Conservation (phyloP, 2,329 filamentous ascomycete genomes). For the Alternaria rosae region DNA sequence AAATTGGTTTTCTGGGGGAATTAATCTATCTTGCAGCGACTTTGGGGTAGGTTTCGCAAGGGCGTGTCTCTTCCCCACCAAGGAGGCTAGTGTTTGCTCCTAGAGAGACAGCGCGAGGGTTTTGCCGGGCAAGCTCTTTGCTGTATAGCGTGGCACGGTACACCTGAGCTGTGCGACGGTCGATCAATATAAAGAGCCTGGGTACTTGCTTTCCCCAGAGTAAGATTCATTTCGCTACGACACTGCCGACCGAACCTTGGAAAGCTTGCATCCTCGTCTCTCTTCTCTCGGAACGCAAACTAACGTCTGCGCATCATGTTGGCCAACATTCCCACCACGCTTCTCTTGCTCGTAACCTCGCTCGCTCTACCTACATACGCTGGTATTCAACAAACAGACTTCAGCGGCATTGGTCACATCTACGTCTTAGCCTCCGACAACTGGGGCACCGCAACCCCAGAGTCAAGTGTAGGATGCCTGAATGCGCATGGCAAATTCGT, state of each 20-base stretch:
- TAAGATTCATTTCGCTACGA: not conserved
- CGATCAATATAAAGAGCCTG: not conserved
- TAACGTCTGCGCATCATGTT: slow-evolving; percentile 11
- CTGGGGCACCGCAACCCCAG: slow-evolving; percentile 33
- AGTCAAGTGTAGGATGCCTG: slow-evolving; percentile 40
- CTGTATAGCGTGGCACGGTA: not conserved
- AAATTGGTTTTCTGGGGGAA: slow-evolving; percentile 8
- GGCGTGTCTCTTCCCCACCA: not conserved
- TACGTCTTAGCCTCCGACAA: slow-evolving; percentile 39
- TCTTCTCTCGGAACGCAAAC: not conserved
- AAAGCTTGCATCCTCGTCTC: slow-evolving; percentile 1
- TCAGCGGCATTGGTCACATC: slow-evolving; percentile 41
- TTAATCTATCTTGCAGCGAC: slow-evolving; percentile 3
- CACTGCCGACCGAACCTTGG: not conserved
- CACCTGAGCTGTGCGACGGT: not conserved
- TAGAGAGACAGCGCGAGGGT: not conserved
- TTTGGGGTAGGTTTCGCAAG: not conserved
- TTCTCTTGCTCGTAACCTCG: slow-evolving; percentile 12
- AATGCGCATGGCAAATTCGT: slow-evolving; percentile 35
- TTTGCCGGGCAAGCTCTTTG: not conserved
- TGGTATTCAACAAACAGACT: slow-evolving; percentile 33
- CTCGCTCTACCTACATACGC: slow-evolving; percentile 23
- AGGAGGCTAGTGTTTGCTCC: not conserved
- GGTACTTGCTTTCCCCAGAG: not conserved
- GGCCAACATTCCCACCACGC: slow-evolving; percentile 11